Conservation (phyloP, 2,329 filamentous ascomycete genomes). For the Elsinoe perseae region DNA sequence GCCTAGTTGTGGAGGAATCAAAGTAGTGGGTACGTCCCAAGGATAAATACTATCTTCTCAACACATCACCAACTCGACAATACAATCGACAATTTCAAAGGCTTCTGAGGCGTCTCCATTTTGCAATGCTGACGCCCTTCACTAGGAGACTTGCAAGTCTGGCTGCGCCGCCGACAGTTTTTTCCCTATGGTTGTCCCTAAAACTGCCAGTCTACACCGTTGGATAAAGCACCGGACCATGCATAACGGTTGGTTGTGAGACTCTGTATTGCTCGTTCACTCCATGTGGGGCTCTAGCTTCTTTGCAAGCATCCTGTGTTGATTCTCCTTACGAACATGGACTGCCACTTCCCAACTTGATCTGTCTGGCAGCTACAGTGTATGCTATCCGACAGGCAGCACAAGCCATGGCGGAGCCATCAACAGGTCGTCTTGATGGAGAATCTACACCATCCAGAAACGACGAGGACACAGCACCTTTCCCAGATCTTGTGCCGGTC, state of each 20-base stretch:
- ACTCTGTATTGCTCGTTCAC: background rate
- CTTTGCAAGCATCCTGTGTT: background rate
- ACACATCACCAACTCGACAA: no score
- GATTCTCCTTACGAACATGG: background rate
- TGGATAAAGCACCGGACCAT: conserved; percentile 1
- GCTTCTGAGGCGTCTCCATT: no score
- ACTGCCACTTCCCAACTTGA: background rate
- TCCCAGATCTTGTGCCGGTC: background rate
- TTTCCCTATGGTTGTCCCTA: background rate
- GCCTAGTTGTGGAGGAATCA: no score
- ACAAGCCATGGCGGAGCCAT: background rate
- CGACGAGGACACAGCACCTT: background rate
- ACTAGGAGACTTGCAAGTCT: no score
- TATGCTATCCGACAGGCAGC: background rate
- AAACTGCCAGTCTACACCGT: background rate
- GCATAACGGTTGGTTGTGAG: conserved; percentile 5
- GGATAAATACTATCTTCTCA: no score
- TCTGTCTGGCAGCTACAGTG: background rate
- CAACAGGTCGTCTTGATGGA: background rate
- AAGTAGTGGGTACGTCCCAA: no score
- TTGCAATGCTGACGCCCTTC: no score
- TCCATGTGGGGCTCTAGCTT: background rate
- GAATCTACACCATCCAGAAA: background rate
- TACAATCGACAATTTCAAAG: background rate
- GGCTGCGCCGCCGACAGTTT: background rate